These are phyloP conservation scores for Botrytis fabae DNA, from an alignment of 2,329 filamentous ascomycete species.

Conservation along the genomic window DNA sequence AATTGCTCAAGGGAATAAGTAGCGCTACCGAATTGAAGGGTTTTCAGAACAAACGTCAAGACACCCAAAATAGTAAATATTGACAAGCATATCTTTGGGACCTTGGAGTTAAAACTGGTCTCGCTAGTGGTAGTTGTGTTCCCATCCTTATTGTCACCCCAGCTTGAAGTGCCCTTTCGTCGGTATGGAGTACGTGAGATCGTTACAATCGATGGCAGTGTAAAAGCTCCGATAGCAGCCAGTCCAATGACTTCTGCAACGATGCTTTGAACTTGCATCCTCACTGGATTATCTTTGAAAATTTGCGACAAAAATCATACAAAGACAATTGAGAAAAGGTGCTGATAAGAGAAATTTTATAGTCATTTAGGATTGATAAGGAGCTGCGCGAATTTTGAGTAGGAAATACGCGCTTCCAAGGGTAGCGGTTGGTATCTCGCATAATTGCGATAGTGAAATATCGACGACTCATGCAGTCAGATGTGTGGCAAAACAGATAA, in stretches of 20 bases:
- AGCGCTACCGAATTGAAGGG: constrained; percentile 45
- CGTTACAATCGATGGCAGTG: constrained; percentile 15
- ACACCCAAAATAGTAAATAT: constrained; percentile 37
- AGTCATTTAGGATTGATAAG: not conserved
- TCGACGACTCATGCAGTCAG: constrained; percentile 13
- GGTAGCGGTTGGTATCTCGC: constrained; percentile 15
- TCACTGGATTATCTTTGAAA: not conserved
- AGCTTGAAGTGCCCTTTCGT: constrained; percentile 4
- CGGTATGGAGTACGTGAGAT: constrained; percentile 10
- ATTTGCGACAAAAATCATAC: not conserved
- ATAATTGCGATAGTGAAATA: constrained; percentile 18
- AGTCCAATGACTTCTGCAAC: constrained; percentile 23
- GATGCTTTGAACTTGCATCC: constrained; percentile 14
- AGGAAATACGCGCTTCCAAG: constrained; percentile 12
- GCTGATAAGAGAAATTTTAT: constrained; percentile 11
- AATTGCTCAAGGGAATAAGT: constrained; percentile 2
- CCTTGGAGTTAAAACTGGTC: constrained; percentile 59
- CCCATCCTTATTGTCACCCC: constrained; percentile 70
- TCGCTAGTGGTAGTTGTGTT: constrained; percentile 62
- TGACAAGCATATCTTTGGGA: constrained; percentile 41
- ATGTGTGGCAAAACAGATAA: constrained; percentile 11
- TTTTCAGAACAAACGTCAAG: constrained; percentile 52
- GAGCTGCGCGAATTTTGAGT: constrained; percentile 10
- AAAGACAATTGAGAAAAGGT: not conserved
- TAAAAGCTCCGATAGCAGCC: constrained; percentile 11